phyloP scores from a whole-genome alignment of 139 green algal genomes.

The Medakamo hakoo region DNA sequence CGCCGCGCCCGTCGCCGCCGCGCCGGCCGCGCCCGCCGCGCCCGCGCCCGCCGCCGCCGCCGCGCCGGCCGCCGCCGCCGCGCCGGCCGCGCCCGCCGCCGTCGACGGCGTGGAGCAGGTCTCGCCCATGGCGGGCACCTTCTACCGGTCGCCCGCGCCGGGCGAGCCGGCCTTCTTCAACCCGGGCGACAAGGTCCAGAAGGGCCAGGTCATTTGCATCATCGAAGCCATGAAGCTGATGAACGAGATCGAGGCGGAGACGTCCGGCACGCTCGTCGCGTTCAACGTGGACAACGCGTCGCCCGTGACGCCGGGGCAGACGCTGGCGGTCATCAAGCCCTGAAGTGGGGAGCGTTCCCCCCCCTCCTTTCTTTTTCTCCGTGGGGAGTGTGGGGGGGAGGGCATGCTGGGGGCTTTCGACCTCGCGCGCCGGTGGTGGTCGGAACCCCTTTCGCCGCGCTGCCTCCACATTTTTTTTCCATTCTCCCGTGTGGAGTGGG shows the following conservation, averaged over 20 bases:
- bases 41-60: conserved; percentile 29
- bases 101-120: conserved; percentile 23
- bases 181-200: conserved; percentile 78
- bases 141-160: conserved; percentile 67
- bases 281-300: conserved; percentile 59
- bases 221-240: conserved; percentile 98
- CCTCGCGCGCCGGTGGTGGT: too few relatives aligned
- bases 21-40: conserved; percentile 12
- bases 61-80: conserved; percentile 29
- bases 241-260: conserved; percentile 94
- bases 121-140: conserved; percentile 58
- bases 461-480: too few relatives aligned
- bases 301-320: conserved; percentile 49
- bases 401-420: too few relatives aligned
- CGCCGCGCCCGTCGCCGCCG: conserved; percentile 14
- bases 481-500: too few relatives aligned
- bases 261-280: conserved; percentile 57
- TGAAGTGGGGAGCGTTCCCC: conserved; percentile 8
- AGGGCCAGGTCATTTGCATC: conserved; percentile 89
- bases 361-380: too few relatives aligned
- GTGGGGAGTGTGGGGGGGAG: too few relatives aligned
- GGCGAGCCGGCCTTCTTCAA: conserved; percentile 81
- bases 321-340: conserved; percentile 47
- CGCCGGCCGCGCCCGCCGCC: conserved; percentile 25
- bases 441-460: too few relatives aligned